Evolutionary conservation across 352 stramenopile genomes (phyloP), one percentile per base, ranked within the genome.

Genomic region (Phytophthora hibernalis): DNA sequence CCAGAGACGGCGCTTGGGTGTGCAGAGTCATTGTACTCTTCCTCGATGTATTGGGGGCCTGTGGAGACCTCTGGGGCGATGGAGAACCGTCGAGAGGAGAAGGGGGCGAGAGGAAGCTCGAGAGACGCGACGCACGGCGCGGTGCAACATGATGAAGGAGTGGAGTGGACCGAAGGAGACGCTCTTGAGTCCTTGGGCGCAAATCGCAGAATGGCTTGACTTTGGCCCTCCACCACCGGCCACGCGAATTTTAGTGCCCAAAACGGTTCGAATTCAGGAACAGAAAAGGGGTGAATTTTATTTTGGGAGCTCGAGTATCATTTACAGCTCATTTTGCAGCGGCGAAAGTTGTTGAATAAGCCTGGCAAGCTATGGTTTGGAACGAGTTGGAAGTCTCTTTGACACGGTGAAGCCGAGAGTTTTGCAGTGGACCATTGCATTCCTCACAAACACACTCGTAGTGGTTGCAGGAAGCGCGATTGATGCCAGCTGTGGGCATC

Each of bases 1-100:
- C 54, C 66, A 9, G 83, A 87, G 15, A 60, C 61, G 9, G 80
- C 80, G 22, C 65, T 83, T 1, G 70, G 55, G 61, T 92, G 83
- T 38, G 61, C 74, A 20, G 67, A 61, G 54, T 87, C 72, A 13
- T 74, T 77, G 65, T 92, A 92, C 51, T 90, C 83, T 9, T 92
- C 83, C 50, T 92, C 72, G 4, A 87, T 65, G 44, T 65, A 74
- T 21, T 58, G 37, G 7, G 52, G 33, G 16, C 37, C 11, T 26
- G 44, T 51, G 44, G 48, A 48, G 18, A 74, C 51, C 26, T 71
- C 62, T 9, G 51, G 30, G 48, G 43, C 50, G 16, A 70, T 43
- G 12, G 68, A 76, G 35, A 72, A 52, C 2, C 37, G 48, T 5
- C 57, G 49, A 61, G 37, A 61, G n/a, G 31, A 64, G 18, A 26